Evolutionary conservation across 1,284 basidiomycete genomes (phyloP).

Genomic region (Rhodotorula sp.): DNA sequence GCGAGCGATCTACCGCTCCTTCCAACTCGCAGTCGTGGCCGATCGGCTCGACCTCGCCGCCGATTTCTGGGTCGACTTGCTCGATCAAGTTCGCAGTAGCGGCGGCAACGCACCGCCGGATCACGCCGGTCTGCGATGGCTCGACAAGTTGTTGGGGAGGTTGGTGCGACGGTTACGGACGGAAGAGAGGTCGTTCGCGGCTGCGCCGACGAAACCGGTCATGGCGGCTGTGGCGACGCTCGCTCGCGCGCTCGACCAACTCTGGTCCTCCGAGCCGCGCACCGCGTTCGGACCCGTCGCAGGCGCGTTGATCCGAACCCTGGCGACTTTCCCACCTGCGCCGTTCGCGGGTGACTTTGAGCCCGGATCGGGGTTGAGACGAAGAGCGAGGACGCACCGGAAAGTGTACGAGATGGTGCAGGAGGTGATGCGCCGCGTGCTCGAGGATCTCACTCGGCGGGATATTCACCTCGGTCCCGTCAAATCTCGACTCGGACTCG

Average conservation of each 20-base stretch:
- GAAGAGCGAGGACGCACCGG: slow-evolving; percentile 3
- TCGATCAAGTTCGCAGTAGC: slow-evolving; percentile 1
- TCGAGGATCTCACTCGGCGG: slow-evolving; percentile 15
- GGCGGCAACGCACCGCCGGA: too few relatives aligned
- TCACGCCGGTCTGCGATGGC: not conserved
- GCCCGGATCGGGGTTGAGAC: not conserved
- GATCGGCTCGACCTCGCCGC: slow-evolving; percentile 29
- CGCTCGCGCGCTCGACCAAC: slow-evolving; percentile 16
- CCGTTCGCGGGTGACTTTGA: slow-evolving; percentile 5
- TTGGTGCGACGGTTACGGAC: not conserved
- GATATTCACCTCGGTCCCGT: slow-evolving; percentile 4
- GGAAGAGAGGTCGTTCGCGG: not conserved
- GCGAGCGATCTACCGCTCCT: not conserved
- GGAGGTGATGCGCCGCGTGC: slow-evolving; percentile 17
- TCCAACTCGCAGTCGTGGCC: slow-evolving; percentile 10
- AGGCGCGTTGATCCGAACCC: not conserved
- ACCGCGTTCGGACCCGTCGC: not conserved
- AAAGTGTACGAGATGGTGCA: slow-evolving; percentile 17
- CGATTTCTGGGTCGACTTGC: slow-evolving; percentile 23
- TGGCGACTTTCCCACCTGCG: slow-evolving; percentile 10
- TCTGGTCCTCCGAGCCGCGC: not conserved
- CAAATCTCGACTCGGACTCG: not conserved
- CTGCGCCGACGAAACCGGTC: not conserved
- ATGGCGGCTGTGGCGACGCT: slow-evolving; percentile 23
- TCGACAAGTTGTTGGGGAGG: not conserved